phyloP scores from a whole-genome alignment of 2,329 filamentous ascomycete genomes.

The Mycogone perniciosa region DNA sequence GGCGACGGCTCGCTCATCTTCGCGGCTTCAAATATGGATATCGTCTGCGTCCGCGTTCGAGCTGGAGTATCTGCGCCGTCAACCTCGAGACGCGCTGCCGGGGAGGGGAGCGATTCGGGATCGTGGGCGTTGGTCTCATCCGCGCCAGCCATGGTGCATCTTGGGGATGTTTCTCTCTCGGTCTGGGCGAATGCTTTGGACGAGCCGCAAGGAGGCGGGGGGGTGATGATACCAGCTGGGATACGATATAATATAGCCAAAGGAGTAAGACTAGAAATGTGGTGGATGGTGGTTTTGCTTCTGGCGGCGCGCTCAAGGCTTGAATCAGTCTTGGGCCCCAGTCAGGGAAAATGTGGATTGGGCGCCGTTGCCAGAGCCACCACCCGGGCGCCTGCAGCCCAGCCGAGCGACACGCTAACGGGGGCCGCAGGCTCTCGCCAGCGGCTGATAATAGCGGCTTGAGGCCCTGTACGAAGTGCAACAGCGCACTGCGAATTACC shows the following conservation, averaged over 20 bases:
- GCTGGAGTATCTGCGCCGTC: background rate
- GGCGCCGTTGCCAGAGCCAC: conserved; percentile 6
- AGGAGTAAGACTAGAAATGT: background rate
- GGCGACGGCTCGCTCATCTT: conserved; percentile 4
- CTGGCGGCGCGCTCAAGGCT: conserved; percentile 9
- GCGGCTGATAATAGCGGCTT: too few species aligned
- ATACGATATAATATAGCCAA: background rate
- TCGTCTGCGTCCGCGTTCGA: background rate
- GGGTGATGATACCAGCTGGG: background rate
- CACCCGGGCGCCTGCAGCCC: conserved; percentile 1
- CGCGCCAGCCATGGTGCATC: conserved; percentile 13
- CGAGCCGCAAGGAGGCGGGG: background rate
- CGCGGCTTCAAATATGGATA: background rate
- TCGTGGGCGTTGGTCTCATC: conserved; percentile 13
- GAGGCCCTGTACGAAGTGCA: background rate
- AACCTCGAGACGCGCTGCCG: conserved; percentile 4
- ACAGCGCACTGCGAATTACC: background rate
- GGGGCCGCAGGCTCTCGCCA: background rate
- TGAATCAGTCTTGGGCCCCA: background rate
- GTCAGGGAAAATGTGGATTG: background rate
- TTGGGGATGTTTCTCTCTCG: conserved; percentile 3
- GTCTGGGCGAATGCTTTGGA: background rate
- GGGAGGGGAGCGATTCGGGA: conserved; percentile 6
- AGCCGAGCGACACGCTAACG: conserved; percentile 6
- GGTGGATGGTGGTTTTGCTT: background rate